Evolutionary conservation across 257 asterid species (phyloP).

Genomic region (Nicotiana tabacum): DNA sequence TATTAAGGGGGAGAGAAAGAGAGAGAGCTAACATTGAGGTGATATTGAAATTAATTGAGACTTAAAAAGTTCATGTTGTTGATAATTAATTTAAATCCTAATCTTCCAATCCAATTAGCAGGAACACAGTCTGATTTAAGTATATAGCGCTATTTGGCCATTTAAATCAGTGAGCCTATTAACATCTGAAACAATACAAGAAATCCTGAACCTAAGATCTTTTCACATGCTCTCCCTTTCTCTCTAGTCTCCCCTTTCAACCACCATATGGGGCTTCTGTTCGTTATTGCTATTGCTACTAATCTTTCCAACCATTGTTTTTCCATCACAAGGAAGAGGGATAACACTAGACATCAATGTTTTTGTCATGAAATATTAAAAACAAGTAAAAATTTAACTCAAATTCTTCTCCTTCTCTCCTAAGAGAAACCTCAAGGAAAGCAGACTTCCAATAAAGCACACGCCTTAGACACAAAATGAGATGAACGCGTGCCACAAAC

Average conservation of each 20-base stretch:
- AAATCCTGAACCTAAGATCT: neutral
- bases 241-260: neutral
- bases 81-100: neutral
- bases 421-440: too few relatives aligned
- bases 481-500: neutral
- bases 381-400: too few relatives aligned
- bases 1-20: neutral
- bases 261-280: neutral
- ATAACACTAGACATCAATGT: too few relatives aligned
- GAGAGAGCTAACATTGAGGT: neutral
- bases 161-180: neutral
- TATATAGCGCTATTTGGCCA: neutral
- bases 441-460: neutral
- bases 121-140: neutral
- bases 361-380: too few relatives aligned
- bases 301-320: too few relatives aligned
- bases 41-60: neutral
- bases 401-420: too few relatives aligned
- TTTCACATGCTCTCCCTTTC: neutral
- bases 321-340: too few relatives aligned
- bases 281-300: too few relatives aligned
- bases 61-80: neutral
- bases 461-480: neutral
- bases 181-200: neutral
- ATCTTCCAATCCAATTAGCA: neutral